Evolutionary conservation across 2,329 filamentous ascomycete genomes (phyloP), one percentile per base, ranked within the genome.

Genomic region (Arthroderma sp.): DNA sequence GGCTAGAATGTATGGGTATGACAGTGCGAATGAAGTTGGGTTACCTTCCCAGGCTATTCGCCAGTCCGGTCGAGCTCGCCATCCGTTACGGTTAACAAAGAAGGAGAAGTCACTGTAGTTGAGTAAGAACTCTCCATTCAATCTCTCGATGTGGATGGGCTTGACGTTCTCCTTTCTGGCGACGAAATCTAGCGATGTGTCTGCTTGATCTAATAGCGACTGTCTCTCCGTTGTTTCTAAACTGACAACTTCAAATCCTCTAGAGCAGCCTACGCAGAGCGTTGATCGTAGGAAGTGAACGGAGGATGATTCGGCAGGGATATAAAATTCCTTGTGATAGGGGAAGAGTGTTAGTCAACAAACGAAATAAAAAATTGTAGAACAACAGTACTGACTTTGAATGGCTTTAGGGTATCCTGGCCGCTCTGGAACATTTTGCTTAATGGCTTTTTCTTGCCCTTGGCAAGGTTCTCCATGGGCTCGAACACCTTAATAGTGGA

Each of bases 401-500:
- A 94, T 8, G 89, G 86, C 66, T 93, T 93, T 51, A 98, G 75
- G 55, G 94, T 86, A 63, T 98, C 91, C 62, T 95, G 88, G 6
- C 87, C 86, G 53, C 77, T 81, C 50, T 86, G 86, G 67, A 98
- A 89, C 80, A 98, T 94, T 68, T 93, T 94, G 53, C 85, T 82
- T 48, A 98, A 81, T 11, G 91, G 89, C 61, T 94, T 93, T 70
- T 93, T 95, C 71, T 91, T 93, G 47, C 85, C 86, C 69, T 88
- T 91, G 44, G 83, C 82, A 73, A 94, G 83, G 50, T 86, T 83
- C 60, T 96, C 91, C 67, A 94, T 94, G 1, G 91, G 91, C 66
- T 98, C 89, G 65, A 86, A 96, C n/a, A 96, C 91, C 67, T 96
- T 96, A 71, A 98, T 94, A 1, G 89, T 96, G 9, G 86, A 94